Evolutionary conservation across 2,329 filamentous ascomycete genomes (phyloP).

Genomic region (Oidium heveae): DNA sequence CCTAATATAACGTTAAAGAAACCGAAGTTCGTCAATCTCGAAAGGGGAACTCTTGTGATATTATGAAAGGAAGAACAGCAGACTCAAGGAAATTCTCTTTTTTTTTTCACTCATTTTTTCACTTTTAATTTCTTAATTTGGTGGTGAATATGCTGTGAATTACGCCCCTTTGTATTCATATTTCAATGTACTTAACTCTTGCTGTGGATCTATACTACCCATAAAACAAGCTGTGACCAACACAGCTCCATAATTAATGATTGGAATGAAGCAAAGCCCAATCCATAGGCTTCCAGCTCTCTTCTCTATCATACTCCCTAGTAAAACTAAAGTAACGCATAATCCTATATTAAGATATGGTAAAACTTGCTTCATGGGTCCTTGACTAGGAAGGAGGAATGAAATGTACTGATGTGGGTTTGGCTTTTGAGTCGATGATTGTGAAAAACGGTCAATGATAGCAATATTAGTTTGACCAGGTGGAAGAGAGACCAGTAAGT

Average conservation of each 20-base stretch:
- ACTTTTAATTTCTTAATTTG: too few relatives aligned
- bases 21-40: too few relatives aligned
- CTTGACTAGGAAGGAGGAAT: conserved; percentile 4
- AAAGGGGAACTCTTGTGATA: too few relatives aligned
- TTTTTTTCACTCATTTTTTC: too few relatives aligned
- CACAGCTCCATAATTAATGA: conserved; percentile 32
- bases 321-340: conserved; percentile 24
- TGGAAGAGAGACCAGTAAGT: conserved; percentile 30
- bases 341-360: conserved; percentile 34
- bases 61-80: too few relatives aligned
- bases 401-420: neutral
- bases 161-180: conserved; percentile 45
- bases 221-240: conserved; percentile 39
- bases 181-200: conserved; percentile 32
- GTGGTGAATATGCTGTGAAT: neutral
- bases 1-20: too few relatives aligned
- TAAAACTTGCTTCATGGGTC: conserved; percentile 30
- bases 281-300: conserved; percentile 12
- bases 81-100: too few relatives aligned
- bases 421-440: neutral
- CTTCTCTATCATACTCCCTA: conserved; percentile 17
- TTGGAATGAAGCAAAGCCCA: conserved; percentile 26
- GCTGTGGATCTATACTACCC: conserved; percentile 37
- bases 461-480: conserved; percentile 28
- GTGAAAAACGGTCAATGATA: conserved; percentile 20